These are phyloP conservation scores for Trichodelitschia bisporula DNA, from an alignment of 495 filamentous ascomycete genomes.

Conservation along the genomic window DNA sequence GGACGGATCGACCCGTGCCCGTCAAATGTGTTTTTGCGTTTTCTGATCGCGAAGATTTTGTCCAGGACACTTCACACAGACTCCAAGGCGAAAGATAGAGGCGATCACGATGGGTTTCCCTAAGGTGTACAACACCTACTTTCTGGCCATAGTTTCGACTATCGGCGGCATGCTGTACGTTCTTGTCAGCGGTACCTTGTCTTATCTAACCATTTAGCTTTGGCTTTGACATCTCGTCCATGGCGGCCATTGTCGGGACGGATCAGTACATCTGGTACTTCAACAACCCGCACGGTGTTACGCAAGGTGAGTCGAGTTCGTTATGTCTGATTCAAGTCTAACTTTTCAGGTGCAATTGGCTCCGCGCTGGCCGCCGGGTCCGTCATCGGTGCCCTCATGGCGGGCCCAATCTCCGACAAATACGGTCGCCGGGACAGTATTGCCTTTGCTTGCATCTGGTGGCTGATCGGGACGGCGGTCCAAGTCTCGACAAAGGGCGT, in stretches of 20 bases:
- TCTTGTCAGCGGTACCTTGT: too few species aligned
- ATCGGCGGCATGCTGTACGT: too few species aligned
- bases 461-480: slow-evolving; percentile 44
- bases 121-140: too few species aligned
- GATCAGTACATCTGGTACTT: slow-evolving; percentile 44
- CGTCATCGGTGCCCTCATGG: slow-evolving; percentile 34
- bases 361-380: slow-evolving; percentile 44
- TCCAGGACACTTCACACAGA: too few species aligned
- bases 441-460: slow-evolving; percentile 39
- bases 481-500: slow-evolving; percentile 35
- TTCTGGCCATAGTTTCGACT: too few species aligned
- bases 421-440: slow-evolving; percentile 38
- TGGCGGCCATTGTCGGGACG: slow-evolving; percentile 48
- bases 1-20: too few species aligned
- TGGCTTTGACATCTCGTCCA: too few species aligned
- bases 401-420: slow-evolving; percentile 40
- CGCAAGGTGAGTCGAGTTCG: neutral
- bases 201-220: too few species aligned
- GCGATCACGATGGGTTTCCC: too few species aligned
- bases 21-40: too few species aligned
- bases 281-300: slow-evolving; percentile 32
- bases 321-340: neutral
- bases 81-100: too few species aligned
- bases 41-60: too few species aligned
- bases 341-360: slow-evolving; percentile 35